These are phyloP conservation scores for Rubia tinctorum DNA, from an alignment of 305 asterid species.

Conservation along the genomic window DNA sequence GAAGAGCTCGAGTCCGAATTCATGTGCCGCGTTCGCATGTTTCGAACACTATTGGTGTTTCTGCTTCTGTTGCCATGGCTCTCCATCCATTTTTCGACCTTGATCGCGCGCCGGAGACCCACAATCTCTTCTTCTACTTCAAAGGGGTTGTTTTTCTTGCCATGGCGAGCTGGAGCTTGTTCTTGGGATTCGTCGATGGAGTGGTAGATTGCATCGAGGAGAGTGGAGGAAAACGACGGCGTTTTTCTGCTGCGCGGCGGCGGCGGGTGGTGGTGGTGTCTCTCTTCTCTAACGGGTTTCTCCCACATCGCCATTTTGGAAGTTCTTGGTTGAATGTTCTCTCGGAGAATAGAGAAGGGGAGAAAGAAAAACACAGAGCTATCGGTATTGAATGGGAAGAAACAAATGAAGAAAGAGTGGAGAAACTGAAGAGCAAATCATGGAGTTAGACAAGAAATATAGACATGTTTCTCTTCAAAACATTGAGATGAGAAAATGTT, in stretches of 20 bases:
- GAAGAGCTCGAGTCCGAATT: conserved; percentile 58
- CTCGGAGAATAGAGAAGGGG: neutral
- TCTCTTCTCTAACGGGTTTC: conserved; percentile 22
- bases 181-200: conserved; percentile 53
- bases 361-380: neutral
- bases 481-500: neutral
- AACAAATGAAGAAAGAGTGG: no score
- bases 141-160: conserved; percentile 27
- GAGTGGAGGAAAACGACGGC: conserved; percentile 74
- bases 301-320: conserved; percentile 39
- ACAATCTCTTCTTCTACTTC: conserved; percentile 49
- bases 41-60: conserved; percentile 16
- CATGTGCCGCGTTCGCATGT: conserved; percentile 29
- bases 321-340: neutral
- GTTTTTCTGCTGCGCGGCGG: conserved; percentile 30
- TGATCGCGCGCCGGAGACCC: conserved; percentile 58
- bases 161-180: neutral
- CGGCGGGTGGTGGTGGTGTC: conserved; percentile 25
- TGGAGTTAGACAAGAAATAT: conserved; percentile 11
- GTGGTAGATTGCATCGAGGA: conserved; percentile 68
- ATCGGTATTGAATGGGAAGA: neutral
- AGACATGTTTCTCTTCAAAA: conserved; percentile 1
- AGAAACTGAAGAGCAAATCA: neutral
- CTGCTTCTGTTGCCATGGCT: conserved; percentile 26
- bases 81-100: conserved; percentile 78